phyloP scores from a whole-genome alignment of 768 basidiomycete species.

The Aureoboletus auriporus region DNA sequence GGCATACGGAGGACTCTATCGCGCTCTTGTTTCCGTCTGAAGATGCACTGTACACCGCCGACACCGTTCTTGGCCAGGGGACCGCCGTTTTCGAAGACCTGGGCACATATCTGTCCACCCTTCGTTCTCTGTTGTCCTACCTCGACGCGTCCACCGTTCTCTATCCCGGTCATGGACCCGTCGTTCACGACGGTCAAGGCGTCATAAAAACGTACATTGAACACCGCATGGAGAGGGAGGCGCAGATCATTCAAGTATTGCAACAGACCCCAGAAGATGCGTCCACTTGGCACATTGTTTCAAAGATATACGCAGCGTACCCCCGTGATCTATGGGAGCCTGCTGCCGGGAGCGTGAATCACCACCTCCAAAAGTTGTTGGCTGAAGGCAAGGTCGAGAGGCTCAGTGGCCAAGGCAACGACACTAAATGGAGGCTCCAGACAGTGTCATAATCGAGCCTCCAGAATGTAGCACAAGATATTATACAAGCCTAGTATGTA shows the following conservation, averaged over 20 bases:
- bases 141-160: conserved; percentile 46
- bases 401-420: conserved; percentile 48
- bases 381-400: conserved; percentile 54
- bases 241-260: conserved; percentile 62
- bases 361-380: conserved; percentile 74
- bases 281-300: conserved; percentile 67
- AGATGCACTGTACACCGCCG: conserved; percentile 79
- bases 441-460: conserved; percentile 3
- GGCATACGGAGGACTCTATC: conserved; percentile 87
- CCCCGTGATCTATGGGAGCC: conserved; percentile 68
- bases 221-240: conserved; percentile 79
- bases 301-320: conserved; percentile 65
- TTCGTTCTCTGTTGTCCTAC: conserved; percentile 50
- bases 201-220: conserved; percentile 69
- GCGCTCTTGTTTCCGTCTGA: conserved; percentile 68
- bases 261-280: conserved; percentile 36
- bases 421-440: conserved; percentile 44
- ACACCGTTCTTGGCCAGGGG: conserved; percentile 88
- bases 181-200: conserved; percentile 57
- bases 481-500: conserved; percentile 15
- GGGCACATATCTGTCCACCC: conserved; percentile 58
- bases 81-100: conserved; percentile 89
- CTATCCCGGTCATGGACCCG: conserved; percentile 91
- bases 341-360: conserved; percentile 61
- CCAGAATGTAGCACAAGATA: neutral